Base-by-base conservation (phyloP, 2,329 filamentous ascomycete species). In the Acrocalymma vagum region DNA sequence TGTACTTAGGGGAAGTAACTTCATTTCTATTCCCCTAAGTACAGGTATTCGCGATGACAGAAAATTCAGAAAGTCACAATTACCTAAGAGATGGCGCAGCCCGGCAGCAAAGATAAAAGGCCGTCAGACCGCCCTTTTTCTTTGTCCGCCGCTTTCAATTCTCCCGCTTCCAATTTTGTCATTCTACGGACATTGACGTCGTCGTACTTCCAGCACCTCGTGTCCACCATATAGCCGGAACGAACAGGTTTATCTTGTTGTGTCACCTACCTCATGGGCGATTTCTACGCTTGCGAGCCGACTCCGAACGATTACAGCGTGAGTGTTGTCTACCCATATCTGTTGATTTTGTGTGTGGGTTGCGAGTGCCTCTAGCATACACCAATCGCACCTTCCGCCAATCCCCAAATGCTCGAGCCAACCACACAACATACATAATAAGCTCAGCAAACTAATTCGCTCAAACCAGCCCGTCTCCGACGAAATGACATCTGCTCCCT, bases 401-500 rank as follows among this genome's bases (percentile, higher is more conserved):
- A n/a, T n/a, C n/a, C n/a, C n/a, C n/a, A n/a, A n/a, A n/a, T n/a
- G n/a, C n/a, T n/a, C n/a, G n/a, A n/a, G n/a, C n/a, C n/a, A n/a
- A n/a, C n/a, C n/a, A n/a, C n/a, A n/a, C n/a, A n/a, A n/a, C n/a
- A n/a, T n/a, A n/a, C n/a, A n/a, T n/a, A n/a, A n/a, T n/a, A n/a
- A n/a, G n/a, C n/a, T n/a, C n/a, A n/a, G n/a, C n/a, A n/a, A n/a
- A n/a, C n/a, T n/a, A n/a, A n/a, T n/a, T n/a, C n/a, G n/a, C n/a
- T n/a, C n/a, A n/a, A n/a, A n/a, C n/a, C n/a, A n/a, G n/a, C n/a
- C n/a, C n/a, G n/a, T n/a, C n/a, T n/a, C n/a, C n/a, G n/a, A n/a
- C n/a, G n/a, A n/a, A n/a, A 82, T 81, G 78, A 80, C 78, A 22
- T 72, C 73, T 39, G 80, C 82, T 21, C 78, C 82, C 4, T 81